A percentile compares a stretch with the other conserved stretches of the same genome.
Conservation (phyloP, 169 alveolate species). For the Besnoitia besnoiti region DNA sequence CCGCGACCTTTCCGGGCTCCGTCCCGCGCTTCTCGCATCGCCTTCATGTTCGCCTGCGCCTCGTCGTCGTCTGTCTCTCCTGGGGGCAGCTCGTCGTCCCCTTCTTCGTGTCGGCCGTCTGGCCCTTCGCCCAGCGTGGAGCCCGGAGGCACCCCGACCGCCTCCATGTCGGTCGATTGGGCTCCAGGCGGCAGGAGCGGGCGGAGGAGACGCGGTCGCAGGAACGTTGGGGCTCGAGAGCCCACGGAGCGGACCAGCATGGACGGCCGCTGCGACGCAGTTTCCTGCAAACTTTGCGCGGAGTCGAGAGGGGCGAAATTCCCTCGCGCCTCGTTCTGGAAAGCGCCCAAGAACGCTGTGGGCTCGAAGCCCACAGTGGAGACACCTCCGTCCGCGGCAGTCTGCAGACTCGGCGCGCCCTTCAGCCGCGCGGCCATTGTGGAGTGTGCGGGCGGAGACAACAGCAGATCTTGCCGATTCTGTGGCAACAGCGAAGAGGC, state of each 20-base stretch:
- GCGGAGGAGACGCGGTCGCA: constrained; percentile 11
- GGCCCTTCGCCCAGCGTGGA: neutral
- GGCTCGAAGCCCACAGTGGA: neutral
- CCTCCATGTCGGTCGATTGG: neutral
- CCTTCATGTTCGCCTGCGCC: too few species aligned
- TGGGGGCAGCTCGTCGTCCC: neutral
- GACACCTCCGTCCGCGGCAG: neutral
- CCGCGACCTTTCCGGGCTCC: neutral
- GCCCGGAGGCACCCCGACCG: neutral
- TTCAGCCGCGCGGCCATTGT: neutral
- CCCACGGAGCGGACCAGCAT: neutral
- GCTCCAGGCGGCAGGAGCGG: neutral
- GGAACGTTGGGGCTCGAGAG: neutral
- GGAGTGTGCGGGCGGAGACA: neutral
- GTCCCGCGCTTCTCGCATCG: neutral
- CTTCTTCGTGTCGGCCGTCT: neutral
- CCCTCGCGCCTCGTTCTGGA: neutral
- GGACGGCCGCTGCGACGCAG: neutral
- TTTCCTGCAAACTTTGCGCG: neutral
- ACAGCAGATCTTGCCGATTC: neutral
- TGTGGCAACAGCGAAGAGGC: neutral
- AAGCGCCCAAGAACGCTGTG: neutral
- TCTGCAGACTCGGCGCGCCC: neutral
- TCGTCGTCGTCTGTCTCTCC: too few species aligned
- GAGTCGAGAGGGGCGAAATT: neutral